phyloP scores from a whole-genome alignment of 2,329 filamentous ascomycete genomes.

The Colletotrichum sp. region DNA sequence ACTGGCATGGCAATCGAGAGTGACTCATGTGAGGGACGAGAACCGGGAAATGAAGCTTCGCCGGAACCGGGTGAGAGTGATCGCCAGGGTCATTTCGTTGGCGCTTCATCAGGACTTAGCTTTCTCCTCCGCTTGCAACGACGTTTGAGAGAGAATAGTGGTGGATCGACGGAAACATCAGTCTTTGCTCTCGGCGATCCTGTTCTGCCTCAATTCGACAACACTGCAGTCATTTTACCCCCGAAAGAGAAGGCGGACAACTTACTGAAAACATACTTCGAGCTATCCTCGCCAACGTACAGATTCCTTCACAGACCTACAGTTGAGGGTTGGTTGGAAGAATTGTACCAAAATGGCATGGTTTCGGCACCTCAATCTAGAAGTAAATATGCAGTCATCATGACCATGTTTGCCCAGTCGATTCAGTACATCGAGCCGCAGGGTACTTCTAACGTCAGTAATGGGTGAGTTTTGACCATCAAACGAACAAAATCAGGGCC shows the following conservation, averaged over 20 bases:
- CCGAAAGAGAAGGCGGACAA: not conserved
- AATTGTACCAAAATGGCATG: not conserved
- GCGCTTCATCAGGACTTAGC: slow-evolving; percentile 32
- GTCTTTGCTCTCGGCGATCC: slow-evolving; percentile 6
- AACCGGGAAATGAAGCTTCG: slow-evolving; percentile 11
- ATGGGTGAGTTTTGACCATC: not conserved
- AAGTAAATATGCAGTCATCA: not conserved
- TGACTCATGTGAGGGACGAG: not conserved
- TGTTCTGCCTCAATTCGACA: not conserved
- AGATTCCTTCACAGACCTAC: not conserved
- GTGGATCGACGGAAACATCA: not conserved
- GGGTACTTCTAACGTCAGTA: not conserved
- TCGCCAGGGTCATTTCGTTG: slow-evolving; percentile 33
- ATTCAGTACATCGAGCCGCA: not conserved
- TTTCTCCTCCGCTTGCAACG: slow-evolving; percentile 33
- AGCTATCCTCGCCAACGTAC: not conserved
- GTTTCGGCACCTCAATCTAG: not conserved
- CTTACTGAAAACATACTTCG: not conserved
- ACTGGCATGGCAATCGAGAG: not conserved
- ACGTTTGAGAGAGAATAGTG: slow-evolving; percentile 21
- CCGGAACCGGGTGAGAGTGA: slow-evolving; percentile 32
- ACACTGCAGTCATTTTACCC: not conserved
- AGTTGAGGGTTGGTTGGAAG: not conserved
- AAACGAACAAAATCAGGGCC: not conserved
- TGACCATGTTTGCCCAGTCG: not conserved